Conservation (phyloP, 768 basidiomycete genomes). For the Tylopilus sp. region DNA sequence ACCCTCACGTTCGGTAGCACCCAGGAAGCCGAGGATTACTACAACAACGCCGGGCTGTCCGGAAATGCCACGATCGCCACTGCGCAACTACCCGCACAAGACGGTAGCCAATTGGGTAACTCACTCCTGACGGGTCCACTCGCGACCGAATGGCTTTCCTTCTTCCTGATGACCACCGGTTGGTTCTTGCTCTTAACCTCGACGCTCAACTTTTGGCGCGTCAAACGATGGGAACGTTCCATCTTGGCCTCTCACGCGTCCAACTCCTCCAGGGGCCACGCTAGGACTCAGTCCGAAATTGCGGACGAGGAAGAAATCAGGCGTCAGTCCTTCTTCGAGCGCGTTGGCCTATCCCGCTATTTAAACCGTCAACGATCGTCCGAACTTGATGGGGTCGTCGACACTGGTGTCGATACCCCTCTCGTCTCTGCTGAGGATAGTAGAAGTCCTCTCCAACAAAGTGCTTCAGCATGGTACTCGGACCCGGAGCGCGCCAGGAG, state of each 20-base stretch:
- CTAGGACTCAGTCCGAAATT: slow-evolving; percentile 25
- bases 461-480: slow-evolving; percentile 35
- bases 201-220: slow-evolving; percentile 85
- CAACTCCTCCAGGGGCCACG: slow-evolving; percentile 32
- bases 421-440: slow-evolving; percentile 19
- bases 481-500: slow-evolving; percentile 43
- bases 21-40: slow-evolving; percentile 45
- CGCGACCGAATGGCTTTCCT: slow-evolving; percentile 92
- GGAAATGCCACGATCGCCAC: slow-evolving; percentile 25
- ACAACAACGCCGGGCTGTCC: slow-evolving; percentile 25
- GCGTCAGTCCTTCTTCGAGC: slow-evolving; percentile 30
- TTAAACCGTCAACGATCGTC: slow-evolving; percentile 8
- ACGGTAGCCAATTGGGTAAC: slow-evolving; percentile 32
- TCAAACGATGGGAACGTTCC: slow-evolving; percentile 83
- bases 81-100: slow-evolving; percentile 8
- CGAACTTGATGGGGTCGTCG: slow-evolving; percentile 5
- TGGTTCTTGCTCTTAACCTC: slow-evolving; percentile 90
- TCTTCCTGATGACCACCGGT: slow-evolving; percentile 89
- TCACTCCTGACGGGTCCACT: slow-evolving; percentile 53
- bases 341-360: slow-evolving; percentile 22
- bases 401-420: slow-evolving; percentile 6
- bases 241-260: slow-evolving; percentile 51
- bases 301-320: slow-evolving; percentile 25
- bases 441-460: slow-evolving; percentile 29
- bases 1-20: slow-evolving; percentile 43